Base-by-base conservation (phyloP, 495 filamentous ascomycete species). In the Penicillium diatomitis region DNA sequence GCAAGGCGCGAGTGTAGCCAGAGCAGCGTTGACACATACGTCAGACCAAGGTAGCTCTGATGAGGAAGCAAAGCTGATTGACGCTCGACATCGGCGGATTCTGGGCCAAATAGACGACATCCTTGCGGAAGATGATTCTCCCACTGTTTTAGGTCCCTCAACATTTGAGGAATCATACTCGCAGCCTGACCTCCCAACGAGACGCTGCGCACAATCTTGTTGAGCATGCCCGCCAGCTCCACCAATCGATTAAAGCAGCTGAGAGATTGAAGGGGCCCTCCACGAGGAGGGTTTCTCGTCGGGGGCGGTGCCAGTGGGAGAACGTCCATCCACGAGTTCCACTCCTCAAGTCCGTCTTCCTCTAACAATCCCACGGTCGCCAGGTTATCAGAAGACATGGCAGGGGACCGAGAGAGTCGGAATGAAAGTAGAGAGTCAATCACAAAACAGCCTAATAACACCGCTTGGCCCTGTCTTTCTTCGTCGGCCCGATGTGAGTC, bases 261-360 rank as follows among this genome's bases (percentile, higher is more conserved):
- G 5, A 82, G 56, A 40, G 76, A 71, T n/a, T 74, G 70, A 0
- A 78, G 63, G 8, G 83, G 80, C 30, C 71, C 76, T 32, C 76
- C 64, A 3, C 65, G 68, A 2, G 71, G 71, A 6, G 73, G 55
- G 48, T 62, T 62, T 6, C 54, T 54, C 0, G 67, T 71, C 8
- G 71, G 70, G 4, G 68, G 20, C 20, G 20, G 20, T 20, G 20
- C 20, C 20, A 20, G 20, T 20, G 20, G 69, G 31, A 78, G 60
- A 31, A 77, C 77, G 45, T 79, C 73, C 3, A 66, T 68, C 85
- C 84, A 88, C 2, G 77, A 79, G 50, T 84, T 80, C 85, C 83
- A 87, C 61, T 88, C 83, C 50, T 88, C 84, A 12, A 81, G 59
- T 5, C 80, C 84, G 60, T 84, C 79, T 60, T 85, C 80, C 49